Conservation (phyloP, 352 stramenopile genomes). For the Pythium sukuiense region DNA sequence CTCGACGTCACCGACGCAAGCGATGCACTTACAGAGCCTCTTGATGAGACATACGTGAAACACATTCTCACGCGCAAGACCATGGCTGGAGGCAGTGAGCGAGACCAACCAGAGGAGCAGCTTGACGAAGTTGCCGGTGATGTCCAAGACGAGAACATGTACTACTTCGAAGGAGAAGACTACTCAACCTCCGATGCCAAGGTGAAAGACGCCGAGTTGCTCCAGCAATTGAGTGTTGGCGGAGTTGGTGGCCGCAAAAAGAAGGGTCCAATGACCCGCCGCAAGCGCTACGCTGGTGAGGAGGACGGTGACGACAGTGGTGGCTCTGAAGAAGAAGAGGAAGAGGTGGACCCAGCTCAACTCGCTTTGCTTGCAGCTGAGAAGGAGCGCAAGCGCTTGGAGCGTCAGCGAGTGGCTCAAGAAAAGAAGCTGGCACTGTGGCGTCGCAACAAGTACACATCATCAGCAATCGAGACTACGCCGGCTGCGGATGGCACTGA, state of each 20-base stretch:
- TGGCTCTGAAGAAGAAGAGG: constrained; percentile 20
- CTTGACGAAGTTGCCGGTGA: constrained; percentile 56
- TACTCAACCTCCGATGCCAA: constrained; percentile 51
- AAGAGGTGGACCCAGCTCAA: constrained; percentile 19
- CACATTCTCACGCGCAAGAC: constrained; percentile 45
- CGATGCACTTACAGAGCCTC: constrained; percentile 39
- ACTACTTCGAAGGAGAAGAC: constrained; percentile 82
- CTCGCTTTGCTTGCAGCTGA: constrained; percentile 31
- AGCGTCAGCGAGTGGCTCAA: constrained; percentile 40
- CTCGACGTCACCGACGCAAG: constrained; percentile 42
- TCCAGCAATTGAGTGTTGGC: constrained; percentile 39
- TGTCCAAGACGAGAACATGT: constrained; percentile 78
- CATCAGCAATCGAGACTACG: constrained; percentile 35
- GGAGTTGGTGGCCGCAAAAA: constrained; percentile 27
- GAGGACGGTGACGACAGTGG: constrained; percentile 37
- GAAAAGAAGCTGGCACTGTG: constrained; percentile 58
- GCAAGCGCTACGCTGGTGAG: constrained; percentile 33
- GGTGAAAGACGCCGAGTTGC: constrained; percentile 38
- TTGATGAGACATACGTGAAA: constrained; percentile 62
- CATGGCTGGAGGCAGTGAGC: constrained; percentile 23
- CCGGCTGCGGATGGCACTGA: constrained; percentile 3
- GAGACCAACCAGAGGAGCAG: constrained; percentile 34
- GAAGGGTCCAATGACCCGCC: constrained; percentile 27
- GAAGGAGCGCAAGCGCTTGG: constrained; percentile 37
- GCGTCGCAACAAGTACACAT: constrained; percentile 64